Conservation (phyloP, 495 filamentous ascomycete species). For the Lepraria neglecta region DNA sequence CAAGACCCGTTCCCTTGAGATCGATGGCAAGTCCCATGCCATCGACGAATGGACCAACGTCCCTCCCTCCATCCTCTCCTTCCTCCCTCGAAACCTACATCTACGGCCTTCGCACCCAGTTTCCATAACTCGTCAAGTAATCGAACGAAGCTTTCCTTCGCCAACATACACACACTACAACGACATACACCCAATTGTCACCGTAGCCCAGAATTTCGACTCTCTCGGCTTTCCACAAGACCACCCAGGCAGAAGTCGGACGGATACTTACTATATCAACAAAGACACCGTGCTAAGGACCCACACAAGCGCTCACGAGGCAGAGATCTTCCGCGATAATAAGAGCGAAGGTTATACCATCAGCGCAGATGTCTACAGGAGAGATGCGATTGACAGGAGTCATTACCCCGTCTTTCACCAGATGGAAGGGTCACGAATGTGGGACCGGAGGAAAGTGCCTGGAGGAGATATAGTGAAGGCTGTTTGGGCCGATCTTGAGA, state of each 20-base stretch:
- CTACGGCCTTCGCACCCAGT: constrained; percentile 84
- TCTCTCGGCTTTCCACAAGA: constrained; percentile 82
- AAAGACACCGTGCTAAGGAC: constrained; percentile 76
- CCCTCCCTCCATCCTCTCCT: constrained; percentile 63
- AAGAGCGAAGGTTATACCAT: constrained; percentile 76
- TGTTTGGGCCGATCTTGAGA: constrained; percentile 58
- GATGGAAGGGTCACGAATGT: constrained; percentile 91
- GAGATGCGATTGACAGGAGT: constrained; percentile 87
- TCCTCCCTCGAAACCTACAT: constrained; percentile 70
- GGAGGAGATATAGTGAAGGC: constrained; percentile 52
- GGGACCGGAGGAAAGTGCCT: constrained; percentile 62
- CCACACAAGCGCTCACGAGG: constrained; percentile 90
- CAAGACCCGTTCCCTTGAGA: constrained; percentile 32
- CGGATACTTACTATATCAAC: constrained; percentile 96
- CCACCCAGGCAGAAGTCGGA: constrained; percentile 80
- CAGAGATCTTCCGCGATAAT: constrained; percentile 64
- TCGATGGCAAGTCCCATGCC: constrained; percentile 58
- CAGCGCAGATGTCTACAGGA: constrained; percentile 90
- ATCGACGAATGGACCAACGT: constrained; percentile 84
- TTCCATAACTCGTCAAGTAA: constrained; percentile 80
- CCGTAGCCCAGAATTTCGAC: constrained; percentile 85
- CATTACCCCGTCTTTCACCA: constrained; percentile 98
- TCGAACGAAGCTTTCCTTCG: constrained; percentile 78
- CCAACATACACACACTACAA: constrained; percentile 72
- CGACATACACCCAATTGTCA: constrained; percentile 74